phyloP scores from a whole-genome alignment of 176 grass and related monocot species.

The Areca catechu region DNA sequence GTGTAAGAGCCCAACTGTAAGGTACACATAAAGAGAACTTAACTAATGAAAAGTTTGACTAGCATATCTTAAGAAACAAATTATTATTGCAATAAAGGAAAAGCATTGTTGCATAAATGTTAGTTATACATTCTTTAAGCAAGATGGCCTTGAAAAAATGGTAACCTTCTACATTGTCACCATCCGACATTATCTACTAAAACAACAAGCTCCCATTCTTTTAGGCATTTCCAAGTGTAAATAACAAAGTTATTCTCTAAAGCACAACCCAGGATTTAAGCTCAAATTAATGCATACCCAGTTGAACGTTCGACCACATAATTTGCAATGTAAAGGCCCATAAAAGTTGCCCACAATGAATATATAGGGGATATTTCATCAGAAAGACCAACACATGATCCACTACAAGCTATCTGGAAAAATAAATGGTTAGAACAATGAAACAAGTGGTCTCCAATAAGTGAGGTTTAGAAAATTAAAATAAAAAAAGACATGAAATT shows the following conservation, averaged over 20 bases:
- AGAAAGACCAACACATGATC: constrained; percentile 41
- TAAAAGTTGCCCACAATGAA: constrained; percentile 93
- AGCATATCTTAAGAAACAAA: neutral
- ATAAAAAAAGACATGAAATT: constrained; percentile 2
- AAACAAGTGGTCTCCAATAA: neutral
- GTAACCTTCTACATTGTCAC: too few relatives aligned
- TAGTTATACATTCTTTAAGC: too few relatives aligned
- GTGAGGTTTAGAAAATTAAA: constrained; percentile 1
- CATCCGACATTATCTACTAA: too few relatives aligned
- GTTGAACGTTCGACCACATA: constrained; percentile 90
- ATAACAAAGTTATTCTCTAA: too few relatives aligned
- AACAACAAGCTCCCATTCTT: too few relatives aligned
- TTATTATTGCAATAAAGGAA: too few relatives aligned
- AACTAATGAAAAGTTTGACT: constrained; percentile 3
- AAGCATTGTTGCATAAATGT: too few relatives aligned
- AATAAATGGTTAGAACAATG: constrained; percentile 28
- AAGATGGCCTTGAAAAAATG: too few relatives aligned
- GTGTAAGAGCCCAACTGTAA: constrained; percentile 79
- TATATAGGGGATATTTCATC: constrained; percentile 83
- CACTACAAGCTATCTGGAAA: constrained; percentile 67
- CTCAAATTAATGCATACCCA: constrained; percentile 45
- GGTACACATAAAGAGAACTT: constrained; percentile 17
- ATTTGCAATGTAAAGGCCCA: constrained; percentile 94
- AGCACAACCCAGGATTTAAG: too few relatives aligned
- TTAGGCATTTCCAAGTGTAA: too few relatives aligned